phyloP scores from a whole-genome alignment of 2,329 filamentous ascomycete species.

The Didymella keratinophila region DNA sequence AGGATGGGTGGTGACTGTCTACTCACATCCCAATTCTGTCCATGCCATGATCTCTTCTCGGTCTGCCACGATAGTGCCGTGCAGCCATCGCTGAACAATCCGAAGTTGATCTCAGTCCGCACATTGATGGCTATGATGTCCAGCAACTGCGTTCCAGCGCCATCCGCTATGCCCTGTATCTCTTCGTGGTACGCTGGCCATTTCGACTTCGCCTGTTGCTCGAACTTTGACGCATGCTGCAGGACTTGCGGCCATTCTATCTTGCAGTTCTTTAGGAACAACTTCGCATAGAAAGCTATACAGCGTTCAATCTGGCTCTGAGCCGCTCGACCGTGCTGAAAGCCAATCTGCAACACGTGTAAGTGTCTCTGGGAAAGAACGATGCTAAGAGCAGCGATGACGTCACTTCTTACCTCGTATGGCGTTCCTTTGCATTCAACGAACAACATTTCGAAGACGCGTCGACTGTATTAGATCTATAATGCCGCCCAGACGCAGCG shows the following conservation, averaged over 20 bases:
- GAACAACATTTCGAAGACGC: conserved; percentile 45
- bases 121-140: conserved; percentile 67
- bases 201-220: conserved; percentile 53
- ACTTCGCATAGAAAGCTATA: conserved; percentile 57
- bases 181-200: conserved; percentile 57
- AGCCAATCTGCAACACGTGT: conserved; percentile 54
- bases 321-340: conserved; percentile 56
- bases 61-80: conserved; percentile 61
- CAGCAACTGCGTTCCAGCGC: conserved; percentile 55
- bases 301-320: conserved; percentile 52
- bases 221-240: conserved; percentile 57
- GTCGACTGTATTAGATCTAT: neutral
- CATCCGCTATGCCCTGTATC: conserved; percentile 62
- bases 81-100: conserved; percentile 66
- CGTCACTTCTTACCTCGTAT: conserved; percentile 48
- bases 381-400: conserved; percentile 18
- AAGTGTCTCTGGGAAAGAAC: neutral
- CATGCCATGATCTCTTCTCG: conserved; percentile 52
- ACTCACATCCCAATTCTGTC: conserved; percentile 66
- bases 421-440: conserved; percentile 54
- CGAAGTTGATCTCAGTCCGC: conserved; percentile 65
- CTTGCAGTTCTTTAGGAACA: conserved; percentile 59
- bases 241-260: conserved; percentile 58
- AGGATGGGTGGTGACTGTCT: neutral
- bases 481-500: neutral